These are phyloP conservation scores for Penicillium soppii DNA, from an alignment of 495 filamentous ascomycete genomes.

Conservation along the genomic window DNA sequence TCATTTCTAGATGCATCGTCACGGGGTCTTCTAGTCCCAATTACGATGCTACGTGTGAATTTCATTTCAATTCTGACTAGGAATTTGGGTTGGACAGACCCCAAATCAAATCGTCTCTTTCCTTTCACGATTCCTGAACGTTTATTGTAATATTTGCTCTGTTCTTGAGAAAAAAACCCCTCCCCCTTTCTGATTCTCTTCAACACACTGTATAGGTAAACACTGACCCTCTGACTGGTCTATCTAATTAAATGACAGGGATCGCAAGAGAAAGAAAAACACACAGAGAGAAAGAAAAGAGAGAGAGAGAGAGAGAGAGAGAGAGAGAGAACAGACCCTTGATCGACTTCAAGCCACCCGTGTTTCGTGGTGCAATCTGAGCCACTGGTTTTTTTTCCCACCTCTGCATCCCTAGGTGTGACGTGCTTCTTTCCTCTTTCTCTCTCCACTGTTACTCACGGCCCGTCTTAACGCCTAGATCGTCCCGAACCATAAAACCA, in stretches of 20 bases:
- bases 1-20: constrained; percentile 3
- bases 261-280: constrained; percentile 1
- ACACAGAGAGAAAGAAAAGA: not conserved
- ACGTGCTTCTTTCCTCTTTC: constrained; percentile 19
- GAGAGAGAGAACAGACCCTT: constrained; percentile 31
- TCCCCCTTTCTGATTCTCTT: not conserved
- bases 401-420: constrained; percentile 31
- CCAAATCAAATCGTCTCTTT: not conserved
- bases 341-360: constrained; percentile 33
- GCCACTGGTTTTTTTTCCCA: constrained; percentile 34
- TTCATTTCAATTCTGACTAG: constrained; percentile 7
- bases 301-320: not conserved
- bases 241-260: constrained; percentile 18
- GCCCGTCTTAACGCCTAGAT: constrained; percentile 18
- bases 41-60: constrained; percentile 12
- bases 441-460: constrained; percentile 24
- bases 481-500: constrained; percentile 10
- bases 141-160: not conserved
- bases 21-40: constrained; percentile 3
- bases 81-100: constrained; percentile 2
- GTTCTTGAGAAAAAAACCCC: not conserved
- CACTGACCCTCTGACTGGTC: constrained; percentile 4
- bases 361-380: constrained; percentile 41
- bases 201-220: constrained; percentile 1
- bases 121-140: not conserved